Evolutionary conservation across 2,329 filamentous ascomycete species (phyloP).

Genomic region (Sporothrix schenckii): DNA sequence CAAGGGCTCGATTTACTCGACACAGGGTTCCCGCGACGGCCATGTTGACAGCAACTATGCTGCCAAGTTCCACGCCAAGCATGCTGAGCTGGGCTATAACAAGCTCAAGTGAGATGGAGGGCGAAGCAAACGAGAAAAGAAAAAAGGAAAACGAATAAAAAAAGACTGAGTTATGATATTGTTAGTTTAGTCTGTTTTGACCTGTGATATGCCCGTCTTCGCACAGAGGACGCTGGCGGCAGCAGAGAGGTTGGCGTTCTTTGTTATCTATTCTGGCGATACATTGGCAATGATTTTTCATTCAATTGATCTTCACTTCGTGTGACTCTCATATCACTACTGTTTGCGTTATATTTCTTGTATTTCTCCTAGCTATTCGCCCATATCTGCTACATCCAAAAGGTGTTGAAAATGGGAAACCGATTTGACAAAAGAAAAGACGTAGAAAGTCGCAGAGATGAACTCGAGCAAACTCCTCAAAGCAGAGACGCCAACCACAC

Average conservation of each 20-base stretch:
- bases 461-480: background rate
- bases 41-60: slow-evolving; percentile 63
- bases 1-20: slow-evolving; percentile 69
- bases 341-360: slow-evolving; percentile 2
- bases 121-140: background rate
- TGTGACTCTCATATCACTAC: no score
- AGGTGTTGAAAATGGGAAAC: slow-evolving; percentile 10
- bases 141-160: background rate
- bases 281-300: background rate
- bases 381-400: slow-evolving; percentile 17
- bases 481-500: slow-evolving; percentile 3
- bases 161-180: background rate
- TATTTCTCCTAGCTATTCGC: slow-evolving; percentile 9
- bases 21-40: slow-evolving; percentile 65
- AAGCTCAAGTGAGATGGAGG: slow-evolving; percentile 40
- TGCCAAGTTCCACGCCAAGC: slow-evolving; percentile 63
- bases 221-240: background rate
- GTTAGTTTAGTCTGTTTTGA: background rate
- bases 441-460: no score
- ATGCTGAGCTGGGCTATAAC: slow-evolving; percentile 54
- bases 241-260: background rate
- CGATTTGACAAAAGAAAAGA: background rate
- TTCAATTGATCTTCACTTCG: background rate
- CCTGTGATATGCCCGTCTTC: background rate
- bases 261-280: slow-evolving; percentile 15